A percentile compares a stretch with the other conserved stretches of the same genome.
phyloP scores from a whole-genome alignment of 2,329 filamentous ascomycete genomes.

The Truncatella angustata region DNA sequence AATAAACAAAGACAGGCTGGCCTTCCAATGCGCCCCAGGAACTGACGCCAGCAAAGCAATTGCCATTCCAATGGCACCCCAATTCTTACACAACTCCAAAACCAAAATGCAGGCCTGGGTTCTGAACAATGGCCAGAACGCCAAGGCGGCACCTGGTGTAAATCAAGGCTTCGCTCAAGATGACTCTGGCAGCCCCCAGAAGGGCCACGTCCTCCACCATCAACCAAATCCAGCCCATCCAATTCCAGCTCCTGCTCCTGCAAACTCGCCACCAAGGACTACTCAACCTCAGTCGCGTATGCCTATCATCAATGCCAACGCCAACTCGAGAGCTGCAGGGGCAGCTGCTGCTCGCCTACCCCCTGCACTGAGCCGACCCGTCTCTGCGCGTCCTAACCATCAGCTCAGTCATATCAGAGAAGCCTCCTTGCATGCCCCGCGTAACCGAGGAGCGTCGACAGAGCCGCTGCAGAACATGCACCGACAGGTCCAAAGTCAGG shows the following conservation, averaged over 20 bases:
- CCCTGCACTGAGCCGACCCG: constrained; percentile 9
- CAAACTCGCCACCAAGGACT: constrained; percentile 8
- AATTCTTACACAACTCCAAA: constrained; percentile 30
- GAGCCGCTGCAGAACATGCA: constrained; percentile 21
- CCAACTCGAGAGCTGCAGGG: constrained; percentile 21
- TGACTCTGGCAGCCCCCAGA: constrained; percentile 18
- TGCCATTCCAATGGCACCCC: constrained; percentile 23
- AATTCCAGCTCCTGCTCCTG: constrained; percentile 7
- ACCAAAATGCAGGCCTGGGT: constrained; percentile 34
- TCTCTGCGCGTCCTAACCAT: constrained; percentile 15
- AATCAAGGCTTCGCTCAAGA: constrained; percentile 18
- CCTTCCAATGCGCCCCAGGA: background rate
- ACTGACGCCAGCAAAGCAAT: constrained; percentile 11
- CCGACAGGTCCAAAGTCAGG: constrained; percentile 19
- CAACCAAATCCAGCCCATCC: constrained; percentile 14
- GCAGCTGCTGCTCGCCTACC: constrained; percentile 16
- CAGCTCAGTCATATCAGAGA: constrained; percentile 21
- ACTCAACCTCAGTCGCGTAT: constrained; percentile 23
- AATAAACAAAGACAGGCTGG: constrained; percentile 6
- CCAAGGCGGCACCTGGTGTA: constrained; percentile 19
- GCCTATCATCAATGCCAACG: constrained; percentile 28
- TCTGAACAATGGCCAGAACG: constrained; percentile 24
- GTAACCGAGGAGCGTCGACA: constrained; percentile 20
- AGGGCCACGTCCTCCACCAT: constrained; percentile 19
- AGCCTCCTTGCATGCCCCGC: constrained; percentile 19